Evolutionary conservation across 163 green algal species (phyloP).

Genomic region (Coccomyxa subellipsoidea): DNA sequence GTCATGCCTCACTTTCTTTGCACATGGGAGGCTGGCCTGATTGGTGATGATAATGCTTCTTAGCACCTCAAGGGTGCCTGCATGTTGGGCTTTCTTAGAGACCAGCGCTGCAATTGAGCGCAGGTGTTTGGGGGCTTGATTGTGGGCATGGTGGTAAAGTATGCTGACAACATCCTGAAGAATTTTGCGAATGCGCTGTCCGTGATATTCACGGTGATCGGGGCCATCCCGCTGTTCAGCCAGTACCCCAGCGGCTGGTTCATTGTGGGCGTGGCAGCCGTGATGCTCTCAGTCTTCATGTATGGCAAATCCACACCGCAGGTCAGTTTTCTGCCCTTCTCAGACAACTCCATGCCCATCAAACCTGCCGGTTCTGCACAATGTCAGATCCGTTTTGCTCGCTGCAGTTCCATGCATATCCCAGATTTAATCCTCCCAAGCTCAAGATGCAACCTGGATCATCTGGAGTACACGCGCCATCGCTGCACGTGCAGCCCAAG

Average conservation of each 20-base stretch:
- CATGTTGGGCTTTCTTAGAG: too few relatives aligned
- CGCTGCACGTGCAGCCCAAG: too few relatives aligned
- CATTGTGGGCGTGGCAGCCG: constrained; percentile 39
- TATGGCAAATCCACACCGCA: constrained; percentile 27
- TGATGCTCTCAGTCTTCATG: constrained; percentile 56
- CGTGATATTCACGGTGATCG: constrained; percentile 41
- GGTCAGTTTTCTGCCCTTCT: not conserved
- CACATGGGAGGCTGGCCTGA: too few relatives aligned
- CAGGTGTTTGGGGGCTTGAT: constrained; percentile 59
- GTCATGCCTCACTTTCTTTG: too few relatives aligned
- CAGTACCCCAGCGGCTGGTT: constrained; percentile 54
- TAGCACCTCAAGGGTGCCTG: not conserved
- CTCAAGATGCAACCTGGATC: too few relatives aligned
- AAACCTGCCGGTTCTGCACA: not conserved
- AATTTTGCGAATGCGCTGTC: constrained; percentile 60
- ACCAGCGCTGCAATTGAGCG: not conserved
- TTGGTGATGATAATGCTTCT: too few relatives aligned
- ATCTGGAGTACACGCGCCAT: too few relatives aligned
- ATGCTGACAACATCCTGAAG: constrained; percentile 71
- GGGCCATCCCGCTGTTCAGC: constrained; percentile 34
- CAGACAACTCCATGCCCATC: not conserved
- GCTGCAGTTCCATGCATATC: too few relatives aligned
- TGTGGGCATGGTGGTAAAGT: constrained; percentile 62
- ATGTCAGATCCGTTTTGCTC: too few relatives aligned
- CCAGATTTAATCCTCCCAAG: too few relatives aligned